These are phyloP conservation scores for Apiospora malaysiana DNA, from an alignment of 2,329 filamentous ascomycete genomes.

Conservation along the genomic window DNA sequence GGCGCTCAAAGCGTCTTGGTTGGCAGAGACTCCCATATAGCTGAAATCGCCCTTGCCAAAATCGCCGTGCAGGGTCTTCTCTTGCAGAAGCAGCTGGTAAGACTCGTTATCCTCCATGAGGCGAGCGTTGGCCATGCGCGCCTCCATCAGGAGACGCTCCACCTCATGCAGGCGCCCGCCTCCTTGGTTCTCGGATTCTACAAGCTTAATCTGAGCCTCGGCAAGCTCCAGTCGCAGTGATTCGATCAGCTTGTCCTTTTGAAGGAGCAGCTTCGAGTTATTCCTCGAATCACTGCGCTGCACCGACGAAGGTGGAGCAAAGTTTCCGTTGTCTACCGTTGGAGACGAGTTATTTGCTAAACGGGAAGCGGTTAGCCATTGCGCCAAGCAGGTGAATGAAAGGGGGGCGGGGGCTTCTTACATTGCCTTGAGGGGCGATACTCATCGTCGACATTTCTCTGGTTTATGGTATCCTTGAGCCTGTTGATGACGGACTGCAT, in stretches of 20 bases:
- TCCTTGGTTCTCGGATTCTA: slow-evolving; percentile 92
- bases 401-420: slow-evolving; percentile 46
- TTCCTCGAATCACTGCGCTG: slow-evolving; percentile 88
- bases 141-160: slow-evolving; percentile 88
- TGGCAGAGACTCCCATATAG: slow-evolving; percentile 64
- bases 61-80: slow-evolving; percentile 94
- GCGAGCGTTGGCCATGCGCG: slow-evolving; percentile 92
- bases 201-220: slow-evolving; percentile 92
- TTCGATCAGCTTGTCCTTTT: slow-evolving; percentile 97
- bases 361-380: slow-evolving; percentile 12
- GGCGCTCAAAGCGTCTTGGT: slow-evolving; percentile 69
- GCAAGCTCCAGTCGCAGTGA: slow-evolving; percentile 89
- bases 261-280: slow-evolving; percentile 86
- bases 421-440: slow-evolving; percentile 63
- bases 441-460: slow-evolving; percentile 67
- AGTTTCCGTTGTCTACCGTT: slow-evolving; percentile 75
- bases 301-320: slow-evolving; percentile 83
- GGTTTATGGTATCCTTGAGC: slow-evolving; percentile 85
- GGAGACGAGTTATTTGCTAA: slow-evolving; percentile 65
- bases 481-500: slow-evolving; percentile 89
- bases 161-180: slow-evolving; percentile 87
- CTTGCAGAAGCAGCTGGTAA: slow-evolving; percentile 91
- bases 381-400: background rate
- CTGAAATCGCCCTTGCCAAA: slow-evolving; percentile 84
- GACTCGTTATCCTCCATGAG: slow-evolving; percentile 99